phyloP scores from a whole-genome alignment of 371 early-diverging fungal species.

The Mortierella sp. region DNA sequence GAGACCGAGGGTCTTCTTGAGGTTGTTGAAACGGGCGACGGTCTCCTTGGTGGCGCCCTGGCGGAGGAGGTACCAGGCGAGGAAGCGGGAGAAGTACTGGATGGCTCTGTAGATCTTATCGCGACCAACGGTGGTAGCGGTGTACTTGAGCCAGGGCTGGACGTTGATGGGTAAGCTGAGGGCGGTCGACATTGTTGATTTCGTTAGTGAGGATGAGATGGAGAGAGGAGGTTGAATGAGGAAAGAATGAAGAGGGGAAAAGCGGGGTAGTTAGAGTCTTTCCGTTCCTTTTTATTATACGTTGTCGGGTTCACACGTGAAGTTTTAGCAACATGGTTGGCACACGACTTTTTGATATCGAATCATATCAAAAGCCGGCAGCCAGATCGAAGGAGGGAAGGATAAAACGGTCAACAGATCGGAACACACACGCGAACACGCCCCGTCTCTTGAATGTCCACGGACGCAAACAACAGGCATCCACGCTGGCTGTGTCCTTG shows the following conservation, averaged over 20 bases:
- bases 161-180: conserved; percentile 56
- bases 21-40: conserved; percentile 64
- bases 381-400: conserved; percentile 7
- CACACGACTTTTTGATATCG: not conserved
- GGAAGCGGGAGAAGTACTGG: conserved; percentile 83
- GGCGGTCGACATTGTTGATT: conserved; percentile 40
- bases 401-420: conserved; percentile 2
- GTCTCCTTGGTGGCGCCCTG: conserved; percentile 65
- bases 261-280: not conserved
- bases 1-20: conserved; percentile 68
- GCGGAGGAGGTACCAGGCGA: conserved; percentile 67
- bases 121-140: conserved; percentile 77
- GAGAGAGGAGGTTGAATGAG: conserved; percentile 1
- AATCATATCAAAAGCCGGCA: conserved; percentile 36
- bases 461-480: too few species aligned
- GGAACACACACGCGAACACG: too few species aligned
- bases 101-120: conserved; percentile 84
- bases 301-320: conserved; percentile 29
- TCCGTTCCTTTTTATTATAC: not conserved
- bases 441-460: too few species aligned
- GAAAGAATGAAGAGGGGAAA: not conserved
- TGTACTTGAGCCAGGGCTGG: conserved; percentile 61
- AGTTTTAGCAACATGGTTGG: conserved; percentile 17
- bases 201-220: not conserved
- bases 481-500: too few species aligned